A percentile compares a stretch with the other conserved stretches of the same genome.
These are phyloP conservation scores for Magnolia sinica DNA, from an alignment of 164 flowering plant genomes.

Conservation along the genomic window DNA sequence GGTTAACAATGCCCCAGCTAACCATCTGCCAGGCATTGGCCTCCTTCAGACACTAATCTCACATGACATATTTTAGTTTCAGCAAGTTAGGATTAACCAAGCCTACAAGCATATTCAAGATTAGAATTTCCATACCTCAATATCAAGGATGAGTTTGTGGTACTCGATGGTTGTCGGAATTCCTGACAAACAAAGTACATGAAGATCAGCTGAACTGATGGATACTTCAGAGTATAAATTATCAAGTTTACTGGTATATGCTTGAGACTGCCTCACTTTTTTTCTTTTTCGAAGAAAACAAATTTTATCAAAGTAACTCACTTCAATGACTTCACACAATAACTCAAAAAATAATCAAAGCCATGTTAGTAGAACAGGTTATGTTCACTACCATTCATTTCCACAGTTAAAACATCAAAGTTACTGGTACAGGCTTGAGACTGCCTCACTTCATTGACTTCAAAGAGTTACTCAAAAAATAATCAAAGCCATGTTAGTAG, in stretches of 20 bases:
- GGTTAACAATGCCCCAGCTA: too few relatives aligned
- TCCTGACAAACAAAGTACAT: conserved; percentile 37
- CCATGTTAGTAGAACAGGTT: background rate
- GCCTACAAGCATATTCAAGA: background rate
- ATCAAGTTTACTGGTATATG: background rate
- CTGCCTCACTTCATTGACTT: background rate
- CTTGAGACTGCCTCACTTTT: too few relatives aligned
- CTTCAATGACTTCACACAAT: too few relatives aligned
- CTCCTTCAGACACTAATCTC: too few relatives aligned
- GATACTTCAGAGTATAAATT: background rate
- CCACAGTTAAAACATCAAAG: background rate
- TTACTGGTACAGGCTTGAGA: background rate
- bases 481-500: background rate
- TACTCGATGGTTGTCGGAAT: conserved; percentile 96
- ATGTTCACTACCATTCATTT: background rate
- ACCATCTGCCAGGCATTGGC: too few relatives aligned
- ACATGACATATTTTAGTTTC: background rate
- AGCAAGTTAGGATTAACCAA: background rate
- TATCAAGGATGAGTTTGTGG: conserved; percentile 93
- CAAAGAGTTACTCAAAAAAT: too few relatives aligned
- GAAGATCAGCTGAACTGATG: background rate
- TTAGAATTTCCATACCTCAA: conserved; percentile 52
- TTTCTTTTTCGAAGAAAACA: too few relatives aligned
- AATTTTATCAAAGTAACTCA: background rate
- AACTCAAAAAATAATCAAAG: background rate